These are phyloP conservation scores for Cupressus sempervirens DNA, from an alignment of 75 land plant genomes.

Conservation along the genomic window DNA sequence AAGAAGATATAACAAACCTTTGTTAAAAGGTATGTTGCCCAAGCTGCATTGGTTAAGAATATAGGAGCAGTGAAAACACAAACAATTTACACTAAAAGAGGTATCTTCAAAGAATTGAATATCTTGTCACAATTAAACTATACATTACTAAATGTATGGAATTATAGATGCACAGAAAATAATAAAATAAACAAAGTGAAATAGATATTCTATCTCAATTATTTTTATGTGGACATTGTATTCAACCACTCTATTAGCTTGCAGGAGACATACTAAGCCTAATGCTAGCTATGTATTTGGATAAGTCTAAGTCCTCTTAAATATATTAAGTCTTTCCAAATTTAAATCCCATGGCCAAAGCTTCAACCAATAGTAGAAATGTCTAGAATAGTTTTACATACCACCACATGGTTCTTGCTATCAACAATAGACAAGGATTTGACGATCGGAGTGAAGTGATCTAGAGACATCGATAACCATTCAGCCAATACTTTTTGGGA, in stretches of 20 bases:
- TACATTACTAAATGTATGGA: neutral
- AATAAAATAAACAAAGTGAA: neutral
- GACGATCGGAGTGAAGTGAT: too few relatives aligned
- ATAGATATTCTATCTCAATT: neutral
- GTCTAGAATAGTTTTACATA: conserved; percentile 30
- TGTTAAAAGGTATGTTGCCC: conserved; percentile 94
- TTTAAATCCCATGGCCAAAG: neutral
- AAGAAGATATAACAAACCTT: conserved; percentile 45
- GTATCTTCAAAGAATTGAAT: conserved; percentile 79
- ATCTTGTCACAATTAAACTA: conserved; percentile 47
- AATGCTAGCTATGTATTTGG: too few relatives aligned
- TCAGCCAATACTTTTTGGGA: too few relatives aligned
- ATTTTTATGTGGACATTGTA: neutral
- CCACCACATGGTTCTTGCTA: conserved; percentile 96
- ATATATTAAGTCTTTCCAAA: neutral
- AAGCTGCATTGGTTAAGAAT: conserved; percentile 91
- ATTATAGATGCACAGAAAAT: neutral
- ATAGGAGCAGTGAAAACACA: conserved; percentile 98
- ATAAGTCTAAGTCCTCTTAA: neutral
- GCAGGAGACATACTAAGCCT: neutral
- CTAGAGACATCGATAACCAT: too few relatives aligned
- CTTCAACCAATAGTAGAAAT: neutral
- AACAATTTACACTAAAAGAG: conserved; percentile 95
- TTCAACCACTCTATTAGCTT: neutral
- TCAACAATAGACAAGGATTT: conserved; percentile 92